Evolutionary conservation across 2,329 filamentous ascomycete genomes (phyloP).

Genomic region (Clarireedia paspali): DNA sequence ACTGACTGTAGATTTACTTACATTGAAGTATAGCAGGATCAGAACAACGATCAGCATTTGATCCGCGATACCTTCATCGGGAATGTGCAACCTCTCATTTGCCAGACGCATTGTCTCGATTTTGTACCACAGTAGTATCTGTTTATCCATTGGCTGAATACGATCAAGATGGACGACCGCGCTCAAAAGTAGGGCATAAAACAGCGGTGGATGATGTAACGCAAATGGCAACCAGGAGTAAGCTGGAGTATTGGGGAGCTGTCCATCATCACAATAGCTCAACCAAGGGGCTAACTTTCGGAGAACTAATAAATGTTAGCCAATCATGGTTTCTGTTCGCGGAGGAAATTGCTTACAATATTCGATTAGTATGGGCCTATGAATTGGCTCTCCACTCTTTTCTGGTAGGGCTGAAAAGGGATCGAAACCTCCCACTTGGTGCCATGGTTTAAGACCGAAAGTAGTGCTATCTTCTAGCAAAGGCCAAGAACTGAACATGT

Average conservation of each 20-base stretch:
- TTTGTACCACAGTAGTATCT: slow-evolving; percentile 15
- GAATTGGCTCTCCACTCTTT: background rate
- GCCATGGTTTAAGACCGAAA: background rate
- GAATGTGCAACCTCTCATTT: slow-evolving; percentile 14
- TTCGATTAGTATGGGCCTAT: slow-evolving; percentile 3
- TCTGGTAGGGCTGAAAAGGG: slow-evolving; percentile 2
- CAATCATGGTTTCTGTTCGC: background rate
- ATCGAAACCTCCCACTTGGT: background rate
- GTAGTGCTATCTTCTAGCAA: background rate
- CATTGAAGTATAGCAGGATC: slow-evolving; percentile 19
- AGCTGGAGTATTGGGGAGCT: background rate
- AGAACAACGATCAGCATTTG: slow-evolving; percentile 20
- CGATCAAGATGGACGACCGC: slow-evolving; percentile 19
- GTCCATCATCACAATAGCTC: slow-evolving; percentile 11
- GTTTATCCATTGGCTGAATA: slow-evolving; percentile 9
- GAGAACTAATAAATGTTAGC: slow-evolving; percentile 8
- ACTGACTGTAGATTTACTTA: background rate
- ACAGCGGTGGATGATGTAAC: slow-evolving; percentile 16
- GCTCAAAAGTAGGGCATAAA: slow-evolving; percentile 17
- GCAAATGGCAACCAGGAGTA: slow-evolving; percentile 15
- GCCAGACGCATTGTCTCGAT: slow-evolving; percentile 17
- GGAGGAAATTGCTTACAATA: background rate
- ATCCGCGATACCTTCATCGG: slow-evolving; percentile 13
- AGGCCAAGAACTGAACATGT: background rate
- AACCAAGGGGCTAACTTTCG: slow-evolving; percentile 16